phyloP scores from a whole-genome alignment of 768 basidiomycete genomes.

The Kwoniella bestiolae region DNA sequence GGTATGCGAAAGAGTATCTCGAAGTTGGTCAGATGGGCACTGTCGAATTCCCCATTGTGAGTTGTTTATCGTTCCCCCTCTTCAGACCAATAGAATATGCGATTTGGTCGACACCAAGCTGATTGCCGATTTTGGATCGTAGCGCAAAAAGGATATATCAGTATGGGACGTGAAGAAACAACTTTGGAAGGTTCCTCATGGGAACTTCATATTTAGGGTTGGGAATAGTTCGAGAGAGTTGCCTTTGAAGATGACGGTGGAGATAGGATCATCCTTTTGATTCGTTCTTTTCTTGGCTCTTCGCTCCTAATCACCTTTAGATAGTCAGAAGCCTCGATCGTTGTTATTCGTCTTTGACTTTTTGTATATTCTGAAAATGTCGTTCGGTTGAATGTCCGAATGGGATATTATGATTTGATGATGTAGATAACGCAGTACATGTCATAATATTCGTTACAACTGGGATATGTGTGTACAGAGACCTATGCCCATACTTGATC shows the following conservation, averaged over 20 bases:
- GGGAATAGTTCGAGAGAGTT: slow-evolving; percentile 58
- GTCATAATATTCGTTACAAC: background rate
- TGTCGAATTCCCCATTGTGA: slow-evolving; percentile 49
- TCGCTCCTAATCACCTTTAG: too few relatives aligned
- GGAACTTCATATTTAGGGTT: slow-evolving; percentile 67
- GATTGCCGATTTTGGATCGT: background rate
- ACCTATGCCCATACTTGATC: slow-evolving; percentile 53
- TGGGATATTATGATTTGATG: too few relatives aligned
- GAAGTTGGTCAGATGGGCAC: slow-evolving; percentile 40
- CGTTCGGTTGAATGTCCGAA: too few relatives aligned
- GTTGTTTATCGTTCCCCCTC: slow-evolving; percentile 7
- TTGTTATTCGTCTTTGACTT: too few relatives aligned
- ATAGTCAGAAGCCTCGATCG: too few relatives aligned
- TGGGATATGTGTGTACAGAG: too few relatives aligned
- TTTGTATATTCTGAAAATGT: too few relatives aligned
- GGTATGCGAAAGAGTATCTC: slow-evolving; percentile 54
- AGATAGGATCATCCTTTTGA: slow-evolving; percentile 7
- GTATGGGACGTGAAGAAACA: slow-evolving; percentile 78
- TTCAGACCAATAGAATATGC: background rate
- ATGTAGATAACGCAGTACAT: too few relatives aligned
- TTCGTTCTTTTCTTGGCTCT: background rate
- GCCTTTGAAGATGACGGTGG: slow-evolving; percentile 21
- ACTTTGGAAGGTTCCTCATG: slow-evolving; percentile 73
- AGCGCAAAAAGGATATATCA: slow-evolving; percentile 53
- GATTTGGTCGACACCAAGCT: slow-evolving; percentile 6